Evolutionary conservation across 202 grass and related monocot species (phyloP).

Genomic region (Setaria italica): DNA sequence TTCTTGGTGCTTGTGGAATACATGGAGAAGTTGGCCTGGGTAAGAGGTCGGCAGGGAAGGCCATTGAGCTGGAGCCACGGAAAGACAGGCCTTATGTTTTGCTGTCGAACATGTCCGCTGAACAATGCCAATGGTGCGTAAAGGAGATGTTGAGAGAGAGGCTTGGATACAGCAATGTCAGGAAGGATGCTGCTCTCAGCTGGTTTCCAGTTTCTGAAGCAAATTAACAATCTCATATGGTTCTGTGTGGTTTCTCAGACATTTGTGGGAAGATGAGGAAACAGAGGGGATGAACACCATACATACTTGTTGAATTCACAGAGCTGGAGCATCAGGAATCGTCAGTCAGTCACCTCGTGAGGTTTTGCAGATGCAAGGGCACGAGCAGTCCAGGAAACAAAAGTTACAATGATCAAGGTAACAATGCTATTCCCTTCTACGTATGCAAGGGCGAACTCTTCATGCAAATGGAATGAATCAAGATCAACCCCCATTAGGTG

Average conservation of each 20-base stretch:
- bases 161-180: constrained; percentile 42
- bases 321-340: not conserved
- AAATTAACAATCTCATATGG: not conserved
- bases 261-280: not conserved
- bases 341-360: not conserved
- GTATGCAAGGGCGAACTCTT: not conserved
- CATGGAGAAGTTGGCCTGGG: constrained; percentile 54
- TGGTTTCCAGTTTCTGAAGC: constrained; percentile 46
- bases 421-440: not conserved
- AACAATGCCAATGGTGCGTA: no score
- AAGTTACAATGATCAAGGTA: constrained; percentile 12
- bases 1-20: constrained; percentile 52
- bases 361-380: constrained; percentile 7
- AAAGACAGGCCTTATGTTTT: constrained; percentile 47
- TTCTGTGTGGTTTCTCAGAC: no score
- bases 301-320: not conserved
- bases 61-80: constrained; percentile 55
- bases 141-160: constrained; percentile 41
- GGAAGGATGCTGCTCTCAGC: constrained; percentile 44
- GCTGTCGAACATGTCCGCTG: constrained; percentile 43
- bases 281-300: not conserved
- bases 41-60: constrained; percentile 52
- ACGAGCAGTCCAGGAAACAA: not conserved
- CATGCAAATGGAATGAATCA: not conserved
- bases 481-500: not conserved